Evolutionary conservation across 352 stramenopile genomes (phyloP).

Genomic region (Phytopythium boreale): DNA sequence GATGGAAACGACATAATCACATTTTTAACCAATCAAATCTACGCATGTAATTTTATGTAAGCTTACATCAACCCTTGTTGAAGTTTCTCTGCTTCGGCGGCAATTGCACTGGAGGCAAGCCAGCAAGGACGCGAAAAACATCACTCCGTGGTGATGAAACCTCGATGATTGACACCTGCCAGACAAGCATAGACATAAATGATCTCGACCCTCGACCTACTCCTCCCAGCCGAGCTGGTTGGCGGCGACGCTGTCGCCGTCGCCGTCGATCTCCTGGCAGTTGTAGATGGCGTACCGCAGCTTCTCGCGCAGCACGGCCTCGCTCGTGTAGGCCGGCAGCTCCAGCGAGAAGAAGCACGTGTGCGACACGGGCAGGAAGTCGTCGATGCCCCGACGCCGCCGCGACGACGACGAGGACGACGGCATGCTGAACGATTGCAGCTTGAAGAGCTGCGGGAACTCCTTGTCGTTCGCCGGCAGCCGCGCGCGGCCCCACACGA

Average conservation of each 20-base stretch:
- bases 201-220: slow-evolving; percentile 18
- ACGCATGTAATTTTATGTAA: no score
- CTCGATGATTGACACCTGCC: no score
- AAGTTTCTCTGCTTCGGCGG: no score
- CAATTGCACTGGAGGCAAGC: no score
- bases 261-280: slow-evolving; percentile 91
- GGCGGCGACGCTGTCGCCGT: slow-evolving; percentile 75
- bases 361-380: slow-evolving; percentile 94
- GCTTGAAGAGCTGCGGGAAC: slow-evolving; percentile 91
- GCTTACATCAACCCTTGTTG: no score
- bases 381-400: slow-evolving; percentile 36
- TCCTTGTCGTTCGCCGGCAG: slow-evolving; percentile 75
- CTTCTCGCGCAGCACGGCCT: slow-evolving; percentile 67
- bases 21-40: no score
- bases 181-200: slow-evolving; percentile 13
- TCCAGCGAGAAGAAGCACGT: slow-evolving; percentile 99
- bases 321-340: slow-evolving; percentile 92
- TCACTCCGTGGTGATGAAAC: no score
- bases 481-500: slow-evolving; percentile 90
- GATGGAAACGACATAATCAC: no score
- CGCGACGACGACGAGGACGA: background rate
- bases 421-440: slow-evolving; percentile 76
- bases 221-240: slow-evolving; percentile 82
- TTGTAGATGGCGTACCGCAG: slow-evolving; percentile 93
- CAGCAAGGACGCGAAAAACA: no score